These are phyloP conservation scores for Ophiognomonia clavigignenti-juglandacearum DNA, from an alignment of 2,329 filamentous ascomycete species.

Conservation along the genomic window DNA sequence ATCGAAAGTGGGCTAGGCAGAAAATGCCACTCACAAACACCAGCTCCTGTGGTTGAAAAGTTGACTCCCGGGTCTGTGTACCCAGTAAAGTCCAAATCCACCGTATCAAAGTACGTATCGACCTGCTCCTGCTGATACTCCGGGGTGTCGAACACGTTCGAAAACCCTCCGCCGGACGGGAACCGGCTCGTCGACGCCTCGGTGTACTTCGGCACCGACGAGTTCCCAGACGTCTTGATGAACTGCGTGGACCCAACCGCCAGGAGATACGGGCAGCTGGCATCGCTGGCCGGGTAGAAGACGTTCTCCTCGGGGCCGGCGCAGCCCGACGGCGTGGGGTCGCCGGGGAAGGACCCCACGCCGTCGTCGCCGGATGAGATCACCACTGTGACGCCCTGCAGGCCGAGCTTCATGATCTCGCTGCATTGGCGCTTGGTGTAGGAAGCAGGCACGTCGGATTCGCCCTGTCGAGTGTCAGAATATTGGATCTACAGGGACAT, in stretches of 20 bases:
- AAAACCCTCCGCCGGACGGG: conserved; percentile 29
- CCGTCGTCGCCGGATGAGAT: conserved; percentile 35
- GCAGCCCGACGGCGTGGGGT: conserved; percentile 25
- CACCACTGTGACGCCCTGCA: conserved; percentile 34
- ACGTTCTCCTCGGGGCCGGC: conserved; percentile 28
- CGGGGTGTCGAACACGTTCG: conserved; percentile 26
- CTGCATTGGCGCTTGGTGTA: conserved; percentile 40
- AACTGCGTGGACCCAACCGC: conserved; percentile 32
- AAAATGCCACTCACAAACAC: conserved; percentile 23
- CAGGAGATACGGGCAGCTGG: conserved; percentile 42
- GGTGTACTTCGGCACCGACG: conserved; percentile 9
- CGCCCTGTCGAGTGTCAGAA: conserved; percentile 26
- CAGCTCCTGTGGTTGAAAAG: conserved; percentile 24
- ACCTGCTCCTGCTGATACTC: conserved; percentile 24
- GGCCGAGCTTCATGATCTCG: conserved; percentile 40
- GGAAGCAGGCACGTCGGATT: conserved; percentile 37
- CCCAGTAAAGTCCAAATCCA: conserved; percentile 21
- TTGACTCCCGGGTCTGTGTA: conserved; percentile 33
- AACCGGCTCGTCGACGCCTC: conserved; percentile 23
- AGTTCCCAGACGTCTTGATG: conserved; percentile 6
- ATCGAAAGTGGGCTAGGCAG: background rate
- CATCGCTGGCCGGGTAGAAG: conserved; percentile 39
- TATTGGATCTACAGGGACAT: background rate
- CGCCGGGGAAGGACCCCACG: conserved; percentile 26
- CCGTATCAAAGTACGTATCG: conserved; percentile 19